These are phyloP conservation scores for Rubia peregrina DNA, from an alignment of 305 asterid species.

Conservation along the genomic window DNA sequence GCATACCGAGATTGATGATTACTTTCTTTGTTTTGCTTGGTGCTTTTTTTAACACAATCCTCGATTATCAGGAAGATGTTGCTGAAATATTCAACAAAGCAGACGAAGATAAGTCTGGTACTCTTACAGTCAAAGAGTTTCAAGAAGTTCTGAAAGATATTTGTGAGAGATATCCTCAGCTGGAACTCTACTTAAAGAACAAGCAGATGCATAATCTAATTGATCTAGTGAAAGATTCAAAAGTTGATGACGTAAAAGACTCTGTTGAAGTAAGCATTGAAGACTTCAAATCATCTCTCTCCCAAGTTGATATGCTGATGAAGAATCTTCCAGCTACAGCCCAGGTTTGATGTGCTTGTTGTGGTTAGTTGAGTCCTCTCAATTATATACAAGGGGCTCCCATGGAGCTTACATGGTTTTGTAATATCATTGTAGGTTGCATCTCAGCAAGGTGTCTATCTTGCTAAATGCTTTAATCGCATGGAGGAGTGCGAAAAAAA, in stretches of 20 bases:
- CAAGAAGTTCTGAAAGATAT: slow-evolving; percentile 75
- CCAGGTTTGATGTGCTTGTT: slow-evolving; percentile 45
- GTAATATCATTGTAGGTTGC: slow-evolving; percentile 54
- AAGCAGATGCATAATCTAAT: slow-evolving; percentile 47
- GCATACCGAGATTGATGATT: neutral
- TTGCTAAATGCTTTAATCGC: slow-evolving; percentile 89
- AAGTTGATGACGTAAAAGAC: slow-evolving; percentile 49
- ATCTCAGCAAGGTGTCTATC: slow-evolving; percentile 92
- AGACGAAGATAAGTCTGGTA: slow-evolving; percentile 83
- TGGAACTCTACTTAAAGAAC: slow-evolving; percentile 63
- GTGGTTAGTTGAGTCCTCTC: slow-evolving; percentile 6
- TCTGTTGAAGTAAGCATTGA: slow-evolving; percentile 73
- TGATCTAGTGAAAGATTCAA: slow-evolving; percentile 60
- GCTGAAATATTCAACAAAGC: slow-evolving; percentile 79
- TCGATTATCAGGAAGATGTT: slow-evolving; percentile 57
- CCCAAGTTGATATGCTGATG: slow-evolving; percentile 84
- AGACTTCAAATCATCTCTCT: slow-evolving; percentile 75
- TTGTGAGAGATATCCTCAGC: slow-evolving; percentile 91
- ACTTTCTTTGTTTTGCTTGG: neutral
- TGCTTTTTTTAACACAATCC: neutral
- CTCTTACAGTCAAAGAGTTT: slow-evolving; percentile 80
- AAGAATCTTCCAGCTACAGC: slow-evolving; percentile 99
- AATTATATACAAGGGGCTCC: neutral
- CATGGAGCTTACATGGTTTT: neutral
- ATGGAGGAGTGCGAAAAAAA: slow-evolving; percentile 77